These are phyloP conservation scores for Ceraceosorus guamensis DNA, from an alignment of 1,284 basidiomycete genomes.

Conservation along the genomic window DNA sequence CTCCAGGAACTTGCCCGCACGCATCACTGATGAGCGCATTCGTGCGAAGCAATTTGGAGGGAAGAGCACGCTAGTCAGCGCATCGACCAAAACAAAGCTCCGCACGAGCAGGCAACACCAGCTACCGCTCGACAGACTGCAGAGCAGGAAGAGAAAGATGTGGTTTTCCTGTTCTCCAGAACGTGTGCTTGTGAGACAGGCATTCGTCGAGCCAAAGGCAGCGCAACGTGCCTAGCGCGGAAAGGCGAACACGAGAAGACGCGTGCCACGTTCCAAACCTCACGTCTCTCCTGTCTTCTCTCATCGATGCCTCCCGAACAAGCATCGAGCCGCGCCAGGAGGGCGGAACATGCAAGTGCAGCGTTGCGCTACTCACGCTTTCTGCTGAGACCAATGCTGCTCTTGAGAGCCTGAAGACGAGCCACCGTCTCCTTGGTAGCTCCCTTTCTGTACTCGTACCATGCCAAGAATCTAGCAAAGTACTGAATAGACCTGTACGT, in stretches of 20 bases:
- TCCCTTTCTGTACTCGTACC: conserved; percentile 55
- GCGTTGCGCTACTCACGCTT: conserved; percentile 45
- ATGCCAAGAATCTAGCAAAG: conserved; percentile 80
- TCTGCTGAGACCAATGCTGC: conserved; percentile 49
- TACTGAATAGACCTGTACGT: conserved; percentile 86
- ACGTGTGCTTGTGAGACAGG: no score
- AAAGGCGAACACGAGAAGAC: no score
- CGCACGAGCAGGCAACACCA: neutral
- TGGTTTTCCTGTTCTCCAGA: no score
- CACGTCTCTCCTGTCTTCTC: no score
- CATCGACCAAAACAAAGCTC: neutral
- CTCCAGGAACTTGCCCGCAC: conserved; percentile 87
- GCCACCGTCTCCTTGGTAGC: conserved; percentile 51
- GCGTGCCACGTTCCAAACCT: no score
- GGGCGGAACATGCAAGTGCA: no score
- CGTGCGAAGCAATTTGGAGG: neutral
- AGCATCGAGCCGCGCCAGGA: no score
- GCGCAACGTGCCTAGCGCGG: no score
- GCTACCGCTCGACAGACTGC: neutral
- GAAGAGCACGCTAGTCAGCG: neutral
- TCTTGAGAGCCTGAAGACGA: conserved; percentile 50
- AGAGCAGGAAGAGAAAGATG: no score
- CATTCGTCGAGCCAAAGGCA: no score
- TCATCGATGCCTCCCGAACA: no score
- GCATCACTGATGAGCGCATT: conserved; percentile 60